A percentile compares a stretch with the other conserved stretches of the same genome.
Conservation (phyloP, 257 asterid genomes). For the Osmanthus fragrans region DNA sequence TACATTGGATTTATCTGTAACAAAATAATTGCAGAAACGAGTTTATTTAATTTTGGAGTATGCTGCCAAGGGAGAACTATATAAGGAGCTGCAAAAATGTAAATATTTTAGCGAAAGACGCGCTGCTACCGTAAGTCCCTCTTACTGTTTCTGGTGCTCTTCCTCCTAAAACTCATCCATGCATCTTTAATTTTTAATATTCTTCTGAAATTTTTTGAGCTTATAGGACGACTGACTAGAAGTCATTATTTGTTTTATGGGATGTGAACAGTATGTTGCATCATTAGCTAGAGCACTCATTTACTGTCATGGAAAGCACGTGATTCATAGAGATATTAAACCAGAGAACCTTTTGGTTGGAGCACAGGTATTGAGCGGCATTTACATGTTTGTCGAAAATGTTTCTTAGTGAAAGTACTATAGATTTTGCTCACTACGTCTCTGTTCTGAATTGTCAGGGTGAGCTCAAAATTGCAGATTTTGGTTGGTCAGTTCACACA, state of each 20-base stretch:
- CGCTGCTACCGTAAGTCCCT: slow-evolving; percentile 49
- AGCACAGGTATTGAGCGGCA: slow-evolving; percentile 57
- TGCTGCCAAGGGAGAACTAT: slow-evolving; percentile 59
- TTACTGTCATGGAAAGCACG: slow-evolving; percentile 97
- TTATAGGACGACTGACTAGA: not conserved
- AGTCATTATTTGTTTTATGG: not conserved
- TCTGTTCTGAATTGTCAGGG: slow-evolving; percentile 55
- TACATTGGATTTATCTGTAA: slow-evolving; percentile 13
- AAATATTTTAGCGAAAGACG: slow-evolving; percentile 55
- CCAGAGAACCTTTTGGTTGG: slow-evolving; percentile 98
- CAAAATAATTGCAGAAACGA: slow-evolving; percentile 65
- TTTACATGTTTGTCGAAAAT: not conserved
- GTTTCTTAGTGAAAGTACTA: not conserved
- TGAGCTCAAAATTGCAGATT: slow-evolving; percentile 93
- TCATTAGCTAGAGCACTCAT: slow-evolving; percentile 94
- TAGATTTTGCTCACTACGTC: slow-evolving; percentile 19
- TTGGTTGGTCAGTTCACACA: slow-evolving; percentile 99
- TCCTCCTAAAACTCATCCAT: not conserved
- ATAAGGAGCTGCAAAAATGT: slow-evolving; percentile 57
- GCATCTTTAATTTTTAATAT: not conserved
- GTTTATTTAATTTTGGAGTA: slow-evolving; percentile 70
- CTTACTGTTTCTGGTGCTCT: not conserved
- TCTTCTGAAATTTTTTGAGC: not conserved
- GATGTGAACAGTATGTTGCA: slow-evolving; percentile 68
- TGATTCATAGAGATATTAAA: slow-evolving; percentile 92